Percentiles rank a stretch among this genome's conserved stretches.
These are phyloP conservation scores for Penicillium lagena DNA, from an alignment of 495 filamentous ascomycete genomes.

Conservation along the genomic window DNA sequence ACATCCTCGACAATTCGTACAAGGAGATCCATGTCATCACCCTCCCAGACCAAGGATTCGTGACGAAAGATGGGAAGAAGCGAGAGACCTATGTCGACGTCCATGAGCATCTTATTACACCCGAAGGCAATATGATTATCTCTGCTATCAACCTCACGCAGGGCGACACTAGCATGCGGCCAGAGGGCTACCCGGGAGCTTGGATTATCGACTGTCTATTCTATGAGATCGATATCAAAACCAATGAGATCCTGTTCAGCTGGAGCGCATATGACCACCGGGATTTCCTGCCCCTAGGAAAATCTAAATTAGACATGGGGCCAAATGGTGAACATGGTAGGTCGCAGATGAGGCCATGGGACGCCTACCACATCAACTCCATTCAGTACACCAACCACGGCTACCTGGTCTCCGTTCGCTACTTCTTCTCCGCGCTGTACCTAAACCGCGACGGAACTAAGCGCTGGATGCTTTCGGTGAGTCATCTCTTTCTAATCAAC, in stretches of 20 bases:
- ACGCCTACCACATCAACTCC: slow-evolving; percentile 28
- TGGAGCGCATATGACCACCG: slow-evolving; percentile 18
- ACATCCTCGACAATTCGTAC: no score
- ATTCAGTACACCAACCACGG: slow-evolving; percentile 16
- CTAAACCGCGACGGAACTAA: slow-evolving; percentile 13
- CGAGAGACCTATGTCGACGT: no score
- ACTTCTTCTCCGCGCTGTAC: slow-evolving; percentile 17
- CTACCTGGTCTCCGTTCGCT: slow-evolving; percentile 21
- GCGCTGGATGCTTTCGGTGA: slow-evolving; percentile 15
- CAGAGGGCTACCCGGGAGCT: no score
- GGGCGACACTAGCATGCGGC: no score
- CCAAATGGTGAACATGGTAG: no score
- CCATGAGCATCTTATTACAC: no score
- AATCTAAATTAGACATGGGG: no score
- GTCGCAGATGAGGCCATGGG: not conserved
- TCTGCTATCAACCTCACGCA: no score
- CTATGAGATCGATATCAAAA: slow-evolving; percentile 32
- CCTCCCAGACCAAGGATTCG: no score
- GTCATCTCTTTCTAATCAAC: not conserved
- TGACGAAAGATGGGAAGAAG: no score
- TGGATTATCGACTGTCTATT: slow-evolving; percentile 39
- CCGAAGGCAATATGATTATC: no score
- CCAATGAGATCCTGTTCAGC: slow-evolving; percentile 20
- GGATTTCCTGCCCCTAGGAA: not conserved
- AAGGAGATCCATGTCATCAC: no score